Base-by-base conservation (phyloP, 2,329 filamentous ascomycete species). In the Chalaropsis ovoidea region DNA sequence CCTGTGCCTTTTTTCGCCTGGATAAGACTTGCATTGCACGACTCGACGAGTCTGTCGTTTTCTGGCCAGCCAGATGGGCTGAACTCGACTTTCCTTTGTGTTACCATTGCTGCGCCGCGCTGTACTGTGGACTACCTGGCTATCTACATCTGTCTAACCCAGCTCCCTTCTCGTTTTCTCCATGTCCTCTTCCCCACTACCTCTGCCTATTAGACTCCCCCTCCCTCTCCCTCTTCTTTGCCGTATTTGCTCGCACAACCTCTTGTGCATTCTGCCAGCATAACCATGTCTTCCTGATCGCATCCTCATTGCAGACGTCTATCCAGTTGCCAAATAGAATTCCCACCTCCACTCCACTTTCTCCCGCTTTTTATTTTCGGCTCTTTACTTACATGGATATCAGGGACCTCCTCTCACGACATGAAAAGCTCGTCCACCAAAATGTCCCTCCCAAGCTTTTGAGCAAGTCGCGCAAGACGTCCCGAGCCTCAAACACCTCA, bases 401-500 rank as follows among this genome's bases (percentile, higher is more conserved):
- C 76, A 85, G 82, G 70, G 83, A 85, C 73, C 79, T 86, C 68
- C 78, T 86, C 70, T 81, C 84, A 68, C 79, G 83, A 69, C 83
- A 86, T 75, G 81, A 85, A 75, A 85, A 85, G 75, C 80, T 85
- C 70, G 82, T 84, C 70, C 83, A 86, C 72, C 78, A 82, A 70
- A 81, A 84, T 71, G 78, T 64, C 7, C 66, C 66, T 31, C 24
- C 61, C 1, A 58, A 65, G 13, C 58, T 60, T 11, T 45, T 68
- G 41, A 68, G 75, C 69, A 75, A 71, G 70, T 77, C 81, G 64
- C 76, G 77, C 31, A 77, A 81, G 68, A 84, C 81, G 70, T 72
- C 77, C n/a, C 82, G 81, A 31, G 61, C 61, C 42, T 39, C 42
- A 45, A 42, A 65, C 27, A 27, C 52, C 1, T 15, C 52, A n/a